Evolutionary conservation across 257 asterid species (phyloP), one percentile per base, ranked within the genome.

Genomic region (Nicotiana noctiflora): DNA sequence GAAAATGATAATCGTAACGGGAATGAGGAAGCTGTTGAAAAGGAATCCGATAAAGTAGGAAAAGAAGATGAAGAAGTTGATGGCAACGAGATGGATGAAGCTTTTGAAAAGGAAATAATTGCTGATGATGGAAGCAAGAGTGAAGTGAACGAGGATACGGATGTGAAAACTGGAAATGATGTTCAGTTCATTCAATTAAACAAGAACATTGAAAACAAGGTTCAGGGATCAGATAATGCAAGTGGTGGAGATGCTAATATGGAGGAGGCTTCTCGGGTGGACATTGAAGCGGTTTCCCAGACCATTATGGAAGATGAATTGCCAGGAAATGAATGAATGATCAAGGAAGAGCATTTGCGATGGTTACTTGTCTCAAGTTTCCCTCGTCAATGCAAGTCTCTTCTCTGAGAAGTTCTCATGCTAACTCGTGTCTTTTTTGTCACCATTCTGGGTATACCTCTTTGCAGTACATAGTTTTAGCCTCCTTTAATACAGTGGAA

Each of bases 291-390:
- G n/a, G 23, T 37, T 78, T 82, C 67, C 40, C 83, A 81, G 46
- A 61, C 83, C 25, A 66, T 27, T 65, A 19, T 79, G 27, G 84
- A 79, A 53, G 79, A 31, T 61, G 75, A 49, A 19, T 40, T 68
- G 76, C 53, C 11, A 29, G 75, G 63, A 76, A 55, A 55, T 27
- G 75, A 72, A 77, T 77, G 76, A 55, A 31, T 31, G 32, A 31
- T 79, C 68, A 56, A 74, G 44, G 87, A 81, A 81, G 87, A 84
- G 84, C 84, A 75, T 81, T 86, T 83, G 82, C 87, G 63, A 61
- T 62, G 89, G 89, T 60, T 81, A 81, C 84, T 68, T 67, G 53
- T 68, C 55, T 40, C 4, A 80, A 52, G 34, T 86, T 80, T 79
- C 89, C 87, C 81, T 66, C 31, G 29, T 27, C 29, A 27, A 27